Evolutionary conservation across 2,329 filamentous ascomycete species (phyloP).

Genomic region (Pochonia chlamydosporia): DNA sequence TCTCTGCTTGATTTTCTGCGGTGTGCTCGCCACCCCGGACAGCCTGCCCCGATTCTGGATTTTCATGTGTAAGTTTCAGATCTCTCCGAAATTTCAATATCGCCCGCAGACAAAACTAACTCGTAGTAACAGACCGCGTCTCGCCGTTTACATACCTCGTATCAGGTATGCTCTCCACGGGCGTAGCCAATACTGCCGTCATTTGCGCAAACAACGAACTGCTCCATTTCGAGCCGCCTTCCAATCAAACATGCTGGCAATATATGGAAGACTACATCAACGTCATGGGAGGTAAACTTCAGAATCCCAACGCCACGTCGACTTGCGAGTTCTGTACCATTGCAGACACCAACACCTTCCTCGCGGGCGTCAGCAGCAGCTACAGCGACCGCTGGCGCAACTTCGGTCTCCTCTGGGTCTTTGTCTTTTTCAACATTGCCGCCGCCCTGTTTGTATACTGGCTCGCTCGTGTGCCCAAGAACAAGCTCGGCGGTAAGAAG

Average conservation of each 20-base stretch:
- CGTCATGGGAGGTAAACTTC: conserved; percentile 45
- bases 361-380: conserved; percentile 40
- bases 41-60: conserved; percentile 71
- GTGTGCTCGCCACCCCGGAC: conserved; percentile 61
- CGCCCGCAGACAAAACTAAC: neutral
- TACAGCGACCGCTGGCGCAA: conserved; percentile 63
- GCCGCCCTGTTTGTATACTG: conserved; percentile 52
- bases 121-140: conserved; percentile 51
- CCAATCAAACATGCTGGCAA: conserved; percentile 49
- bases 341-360: conserved; percentile 44
- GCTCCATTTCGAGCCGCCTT: conserved; percentile 57
- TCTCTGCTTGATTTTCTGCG: conserved; percentile 68
- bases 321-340: conserved; percentile 53
- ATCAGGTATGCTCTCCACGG: conserved; percentile 63
- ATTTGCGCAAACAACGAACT: conserved; percentile 65
- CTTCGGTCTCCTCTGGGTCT: conserved; percentile 58
- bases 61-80: conserved; percentile 52
- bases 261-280: conserved; percentile 51
- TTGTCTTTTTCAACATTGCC: conserved; percentile 52
- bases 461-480: conserved; percentile 44
- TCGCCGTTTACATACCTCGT: conserved; percentile 82
- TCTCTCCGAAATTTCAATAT: neutral
- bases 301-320: conserved; percentile 38
- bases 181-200: conserved; percentile 61
- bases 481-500: conserved; percentile 30